Conservation (phyloP, 805 yeast genomes). For the Diddensiella transvaalensis region DNA sequence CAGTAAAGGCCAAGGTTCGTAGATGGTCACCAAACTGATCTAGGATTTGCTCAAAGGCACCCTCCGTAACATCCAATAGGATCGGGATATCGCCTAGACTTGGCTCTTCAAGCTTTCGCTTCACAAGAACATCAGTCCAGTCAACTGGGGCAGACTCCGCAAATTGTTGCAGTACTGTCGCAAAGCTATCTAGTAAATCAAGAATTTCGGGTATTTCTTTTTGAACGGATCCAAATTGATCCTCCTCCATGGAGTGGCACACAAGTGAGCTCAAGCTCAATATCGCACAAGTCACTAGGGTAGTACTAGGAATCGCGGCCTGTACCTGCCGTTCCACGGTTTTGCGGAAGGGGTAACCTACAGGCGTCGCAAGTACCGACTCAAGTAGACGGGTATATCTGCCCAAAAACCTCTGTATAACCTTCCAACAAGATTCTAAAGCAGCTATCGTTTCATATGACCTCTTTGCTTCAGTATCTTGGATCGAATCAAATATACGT, state of each 20-base stretch:
- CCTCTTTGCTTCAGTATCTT: constrained; percentile 26
- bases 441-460: constrained; percentile 19
- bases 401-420: background rate
- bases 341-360: constrained; percentile 34
- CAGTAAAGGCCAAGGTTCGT: constrained; percentile 26
- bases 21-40: constrained; percentile 30
- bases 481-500: constrained; percentile 21
- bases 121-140: constrained; percentile 31
- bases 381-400: constrained; percentile 14
- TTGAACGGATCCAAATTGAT: constrained; percentile 40
- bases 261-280: constrained; percentile 32
- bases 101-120: constrained; percentile 12
- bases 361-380: constrained; percentile 21
- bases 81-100: constrained; percentile 19
- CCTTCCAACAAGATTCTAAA: background rate
- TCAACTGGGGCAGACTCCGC: constrained; percentile 31
- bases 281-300: constrained; percentile 30
- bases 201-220: constrained; percentile 36
- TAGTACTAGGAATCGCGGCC: constrained; percentile 27
- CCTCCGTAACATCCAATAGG: constrained; percentile 18
- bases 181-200: constrained; percentile 25
- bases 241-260: constrained; percentile 35
- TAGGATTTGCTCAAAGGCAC: constrained; percentile 28
- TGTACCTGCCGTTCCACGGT: constrained; percentile 31
- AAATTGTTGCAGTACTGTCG: constrained; percentile 25